Conservation (phyloP, 257 asterid species). For the Solanum raphanifolium region DNA sequence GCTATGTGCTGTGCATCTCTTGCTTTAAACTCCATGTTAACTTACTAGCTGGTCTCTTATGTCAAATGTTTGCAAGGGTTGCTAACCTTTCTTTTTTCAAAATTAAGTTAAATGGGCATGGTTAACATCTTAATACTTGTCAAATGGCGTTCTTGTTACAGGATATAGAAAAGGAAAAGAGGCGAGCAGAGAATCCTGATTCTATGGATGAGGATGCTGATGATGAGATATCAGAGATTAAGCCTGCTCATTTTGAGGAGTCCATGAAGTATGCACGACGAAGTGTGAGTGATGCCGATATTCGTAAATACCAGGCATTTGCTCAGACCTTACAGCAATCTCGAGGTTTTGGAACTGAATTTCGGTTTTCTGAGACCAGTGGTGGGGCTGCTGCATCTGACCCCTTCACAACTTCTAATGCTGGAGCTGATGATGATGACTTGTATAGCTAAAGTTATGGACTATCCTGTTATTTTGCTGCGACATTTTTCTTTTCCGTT, state of each 20-base stretch:
- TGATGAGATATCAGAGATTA: constrained; percentile 48
- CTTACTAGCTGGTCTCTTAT: background rate
- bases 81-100: background rate
- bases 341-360: constrained; percentile 56
- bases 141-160: constrained; percentile 7
- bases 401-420: constrained; percentile 37
- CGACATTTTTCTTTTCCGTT: background rate
- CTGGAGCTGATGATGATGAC: constrained; percentile 53
- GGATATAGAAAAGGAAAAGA: constrained; percentile 52
- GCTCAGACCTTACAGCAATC: constrained; percentile 62
- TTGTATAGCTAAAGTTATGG: constrained; percentile 23
- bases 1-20: background rate
- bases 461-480: background rate
- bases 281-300: constrained; percentile 67
- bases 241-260: constrained; percentile 59
- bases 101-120: background rate
- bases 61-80: background rate
- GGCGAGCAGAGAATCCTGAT: constrained; percentile 28
- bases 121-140: background rate
- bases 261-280: constrained; percentile 60
- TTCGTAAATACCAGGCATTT: constrained; percentile 60
- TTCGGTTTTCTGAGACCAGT: constrained; percentile 42
- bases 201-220: constrained; percentile 47
- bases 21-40: background rate
- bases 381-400: constrained; percentile 24